Percentiles rank a stretch among this genome's conserved stretches.
Conservation (phyloP, 768 basidiomycete species). For the Amanita pallidorosea region DNA sequence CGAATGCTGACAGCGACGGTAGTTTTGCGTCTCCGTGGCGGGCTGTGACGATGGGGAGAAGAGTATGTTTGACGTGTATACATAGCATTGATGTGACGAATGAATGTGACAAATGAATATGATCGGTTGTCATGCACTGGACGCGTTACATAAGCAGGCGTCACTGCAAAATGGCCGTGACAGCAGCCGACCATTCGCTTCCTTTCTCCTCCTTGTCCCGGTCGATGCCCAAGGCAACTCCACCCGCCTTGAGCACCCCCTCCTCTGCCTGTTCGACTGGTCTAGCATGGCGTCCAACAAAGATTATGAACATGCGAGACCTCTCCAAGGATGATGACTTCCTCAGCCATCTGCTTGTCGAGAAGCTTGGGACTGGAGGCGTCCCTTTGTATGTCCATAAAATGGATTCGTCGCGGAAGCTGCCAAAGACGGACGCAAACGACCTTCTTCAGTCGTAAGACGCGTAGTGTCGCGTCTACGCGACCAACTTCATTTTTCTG, state of each 20-base stretch:
- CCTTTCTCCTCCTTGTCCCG: conserved; percentile 10
- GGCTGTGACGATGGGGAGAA: conserved; percentile 11
- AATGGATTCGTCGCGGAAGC: conserved; percentile 70
- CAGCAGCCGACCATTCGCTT: conserved; percentile 12
- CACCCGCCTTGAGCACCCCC: conserved; percentile 21
- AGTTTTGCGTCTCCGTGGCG: conserved; percentile 34
- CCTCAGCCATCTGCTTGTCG: conserved; percentile 79
- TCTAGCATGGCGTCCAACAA: conserved; percentile 67
- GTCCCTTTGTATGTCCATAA: conserved; percentile 84
- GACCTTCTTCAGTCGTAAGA: conserved; percentile 66
- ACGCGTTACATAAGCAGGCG: conserved; percentile 3
- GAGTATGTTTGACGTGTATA: neutral
- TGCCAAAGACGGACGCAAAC: conserved; percentile 64
- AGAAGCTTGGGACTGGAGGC: conserved; percentile 73
- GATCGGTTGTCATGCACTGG: neutral
- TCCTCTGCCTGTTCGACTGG: conserved; percentile 13
- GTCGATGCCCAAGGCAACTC: conserved; percentile 7
- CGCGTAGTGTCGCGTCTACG: conserved; percentile 43
- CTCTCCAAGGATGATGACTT: conserved; percentile 87
- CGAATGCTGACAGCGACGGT: conserved; percentile 9
- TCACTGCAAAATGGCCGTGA: conserved; percentile 15
- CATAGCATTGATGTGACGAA: neutral
- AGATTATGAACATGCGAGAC: conserved; percentile 87
- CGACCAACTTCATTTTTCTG: conserved; percentile 13
- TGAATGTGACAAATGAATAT: neutral